Base-by-base conservation (phyloP, 768 basidiomycete species). In the Termitomyces bulborhizus region DNA sequence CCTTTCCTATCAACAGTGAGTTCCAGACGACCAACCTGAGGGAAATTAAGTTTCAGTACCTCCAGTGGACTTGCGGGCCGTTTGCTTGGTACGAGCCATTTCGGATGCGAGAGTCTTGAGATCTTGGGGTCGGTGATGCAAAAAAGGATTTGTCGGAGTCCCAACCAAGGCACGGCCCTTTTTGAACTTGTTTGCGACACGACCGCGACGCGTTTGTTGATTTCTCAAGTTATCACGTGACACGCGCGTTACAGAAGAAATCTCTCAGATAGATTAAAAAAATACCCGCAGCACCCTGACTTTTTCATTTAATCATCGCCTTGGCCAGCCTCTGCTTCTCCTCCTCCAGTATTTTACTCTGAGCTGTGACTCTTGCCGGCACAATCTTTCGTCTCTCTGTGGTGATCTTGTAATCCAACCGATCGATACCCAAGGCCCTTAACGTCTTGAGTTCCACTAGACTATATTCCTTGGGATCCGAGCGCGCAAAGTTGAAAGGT, bases 81-180 rank as follows among this genome's bases (percentile, higher is more conserved):
- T 86, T 76, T 87, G 85, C 71, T 87, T 85, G 53, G 85, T 87
- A 55, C 85, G 85, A 46, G 85, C 85, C 85, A 87, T 87, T n/a
- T 45, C 3, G 69, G 63, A 24, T 61, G 41, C 29, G 3, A 21
- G 31, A 40, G 48, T 11, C 39, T 41, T 46, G 52, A 53, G 24
- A 18, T 15, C 42, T 32, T 32, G 31, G 9, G 8, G 31, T 32
- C 31, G 31, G 8, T 9, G 61, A 56, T 67, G 57, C 18, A 65
- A 63, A 54, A 55, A 53, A 56, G 54, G 42, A 52, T 32, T 56
- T 29, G 56, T 54, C 63, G 63, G 63, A 63, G 62, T 61, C 52
- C 37, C 48, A 68, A 63, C 57, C 47, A 45, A 54, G 26, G 45
- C 44, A 43, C 48, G 53, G 31, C 66, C 64, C 65, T 67, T 69